Evolutionary conservation across 208 protist genomes (phyloP).

Genomic region (Trypanosoma platydactyli): DNA sequence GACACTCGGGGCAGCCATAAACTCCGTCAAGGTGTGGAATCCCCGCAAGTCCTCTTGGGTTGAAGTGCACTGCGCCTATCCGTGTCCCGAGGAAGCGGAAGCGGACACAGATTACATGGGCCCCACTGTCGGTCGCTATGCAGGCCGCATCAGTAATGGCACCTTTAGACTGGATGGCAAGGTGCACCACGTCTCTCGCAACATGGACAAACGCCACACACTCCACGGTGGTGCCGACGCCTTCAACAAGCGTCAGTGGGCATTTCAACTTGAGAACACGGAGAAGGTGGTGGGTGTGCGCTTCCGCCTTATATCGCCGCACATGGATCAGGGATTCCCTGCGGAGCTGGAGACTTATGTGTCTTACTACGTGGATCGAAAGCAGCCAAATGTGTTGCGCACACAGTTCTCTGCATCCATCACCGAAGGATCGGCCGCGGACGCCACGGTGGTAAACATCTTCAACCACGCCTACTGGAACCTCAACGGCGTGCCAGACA

Average conservation of each 20-base stretch:
- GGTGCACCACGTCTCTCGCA: slow-evolving; percentile 31
- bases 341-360: slow-evolving; percentile 34
- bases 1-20: slow-evolving; percentile 54
- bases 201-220: slow-evolving; percentile 27
- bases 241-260: slow-evolving; percentile 69
- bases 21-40: slow-evolving; percentile 42
- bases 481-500: slow-evolving; percentile 46
- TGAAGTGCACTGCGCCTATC: slow-evolving; percentile 60
- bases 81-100: slow-evolving; percentile 43
- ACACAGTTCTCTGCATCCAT: slow-evolving; percentile 37
- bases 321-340: slow-evolving; percentile 46
- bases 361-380: slow-evolving; percentile 32
- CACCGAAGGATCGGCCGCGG: slow-evolving; percentile 32
- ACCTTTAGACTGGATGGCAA: slow-evolving; percentile 46
- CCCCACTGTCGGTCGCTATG: slow-evolving; percentile 62
- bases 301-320: slow-evolving; percentile 31
- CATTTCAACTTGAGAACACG: slow-evolving; percentile 22
- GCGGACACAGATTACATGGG: slow-evolving; percentile 53
- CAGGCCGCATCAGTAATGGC: slow-evolving; percentile 55
- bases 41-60: slow-evolving; percentile 35
- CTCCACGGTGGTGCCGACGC: slow-evolving; percentile 59
- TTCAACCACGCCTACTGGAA: slow-evolving; percentile 74
- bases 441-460: slow-evolving; percentile 49
- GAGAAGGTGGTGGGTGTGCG: slow-evolving; percentile 28
- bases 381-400: slow-evolving; percentile 29